phyloP scores from a whole-genome alignment of 129 eudicot species.

The Pseudognaphalium luteoalbum region DNA sequence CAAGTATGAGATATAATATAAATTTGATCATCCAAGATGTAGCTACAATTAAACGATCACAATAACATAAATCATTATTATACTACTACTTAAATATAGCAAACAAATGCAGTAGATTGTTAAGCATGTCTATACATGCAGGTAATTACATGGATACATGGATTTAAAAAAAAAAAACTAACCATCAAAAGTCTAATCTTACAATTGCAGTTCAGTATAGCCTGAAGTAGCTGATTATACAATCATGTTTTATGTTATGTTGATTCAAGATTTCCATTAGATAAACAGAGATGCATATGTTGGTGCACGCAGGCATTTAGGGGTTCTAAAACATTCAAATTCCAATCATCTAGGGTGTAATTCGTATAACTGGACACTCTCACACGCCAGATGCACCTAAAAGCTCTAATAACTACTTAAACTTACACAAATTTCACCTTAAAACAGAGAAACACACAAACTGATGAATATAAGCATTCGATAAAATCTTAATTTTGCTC shows the following conservation, averaged over 20 bases:
- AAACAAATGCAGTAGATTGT: neutral
- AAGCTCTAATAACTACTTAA: constrained; percentile 8
- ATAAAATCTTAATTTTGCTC: neutral
- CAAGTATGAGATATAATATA: constrained; percentile 13
- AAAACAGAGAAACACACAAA: constrained; percentile 2
- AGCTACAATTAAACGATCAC: neutral
- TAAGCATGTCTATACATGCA: neutral
- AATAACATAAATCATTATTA: constrained; percentile 9
- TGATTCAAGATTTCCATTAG: constrained; percentile 7
- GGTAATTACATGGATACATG: constrained; percentile 11
- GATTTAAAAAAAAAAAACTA: neutral
- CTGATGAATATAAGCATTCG: neutral
- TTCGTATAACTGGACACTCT: neutral
- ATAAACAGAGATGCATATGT: neutral
- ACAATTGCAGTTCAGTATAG: neutral
- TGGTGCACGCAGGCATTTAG: constrained; percentile 7
- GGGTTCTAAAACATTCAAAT: constrained; percentile 5
- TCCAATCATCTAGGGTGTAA: constrained; percentile 17
- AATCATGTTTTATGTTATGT: constrained; percentile 9
- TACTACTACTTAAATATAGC: neutral
- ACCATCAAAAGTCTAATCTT: constrained; percentile 9
- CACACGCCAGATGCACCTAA: constrained; percentile 12
- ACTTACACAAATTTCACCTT: neutral
- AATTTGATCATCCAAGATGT: constrained; percentile 17
- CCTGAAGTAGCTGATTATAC: constrained; percentile 2